Percentiles rank a stretch among this genome's conserved stretches.
These are phyloP conservation scores for Pelargonium myrrhifolium DNA, from an alignment of 441 rosid genomes.

Conservation along the genomic window DNA sequence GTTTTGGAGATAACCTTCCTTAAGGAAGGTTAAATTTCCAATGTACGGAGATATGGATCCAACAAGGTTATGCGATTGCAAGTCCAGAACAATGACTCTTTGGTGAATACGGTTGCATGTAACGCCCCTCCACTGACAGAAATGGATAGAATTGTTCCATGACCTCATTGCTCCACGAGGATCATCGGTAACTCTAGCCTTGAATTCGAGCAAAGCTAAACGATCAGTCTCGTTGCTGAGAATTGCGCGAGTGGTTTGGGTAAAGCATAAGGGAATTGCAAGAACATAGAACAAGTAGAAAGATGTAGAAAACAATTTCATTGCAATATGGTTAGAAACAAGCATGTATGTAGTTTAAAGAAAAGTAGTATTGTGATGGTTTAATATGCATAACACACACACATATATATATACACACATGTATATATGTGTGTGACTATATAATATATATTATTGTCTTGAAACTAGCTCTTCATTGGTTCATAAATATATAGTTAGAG, in stretches of 20 bases:
- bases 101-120: conserved; percentile 5
- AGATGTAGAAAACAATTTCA: not conserved
- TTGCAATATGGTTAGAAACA: not conserved
- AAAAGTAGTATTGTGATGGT: too few relatives aligned
- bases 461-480: too few relatives aligned
- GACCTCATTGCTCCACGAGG: conserved; percentile 9
- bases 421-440: too few relatives aligned
- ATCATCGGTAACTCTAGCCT: not conserved
- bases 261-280: not conserved
- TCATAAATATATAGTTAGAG: too few relatives aligned
- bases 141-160: conserved; percentile 13
- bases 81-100: conserved; percentile 12
- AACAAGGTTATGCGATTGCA: not conserved
- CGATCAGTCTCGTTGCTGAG: conserved; percentile 14
- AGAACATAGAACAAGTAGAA: not conserved
- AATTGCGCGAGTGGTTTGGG: not conserved
- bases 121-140: conserved; percentile 20
- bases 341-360: too few relatives aligned
- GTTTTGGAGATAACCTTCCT: not conserved
- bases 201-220: conserved; percentile 1
- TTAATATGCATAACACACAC: too few relatives aligned
- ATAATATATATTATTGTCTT: too few relatives aligned
- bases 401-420: too few relatives aligned
- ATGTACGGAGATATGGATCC: conserved; percentile 20
- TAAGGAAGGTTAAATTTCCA: conserved; percentile 21